Evolutionary conservation across 1,139 yeast genomes (phyloP).

Genomic region (Sugiyamaella castrensis): DNA sequence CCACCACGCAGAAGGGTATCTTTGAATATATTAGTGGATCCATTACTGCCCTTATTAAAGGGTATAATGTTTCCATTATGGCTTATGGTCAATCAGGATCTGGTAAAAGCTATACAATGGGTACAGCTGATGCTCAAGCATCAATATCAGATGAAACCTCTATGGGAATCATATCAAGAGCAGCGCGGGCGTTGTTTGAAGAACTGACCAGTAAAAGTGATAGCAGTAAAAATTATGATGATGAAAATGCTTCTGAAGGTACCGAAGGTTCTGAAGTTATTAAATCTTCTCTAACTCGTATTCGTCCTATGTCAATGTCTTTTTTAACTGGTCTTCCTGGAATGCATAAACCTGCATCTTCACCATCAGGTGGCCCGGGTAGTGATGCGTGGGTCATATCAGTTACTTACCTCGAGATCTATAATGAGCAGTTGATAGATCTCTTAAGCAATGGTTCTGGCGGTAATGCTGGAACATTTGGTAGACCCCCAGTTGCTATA

Average conservation of each 20-base stretch:
- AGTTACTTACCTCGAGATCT: slow-evolving; percentile 51
- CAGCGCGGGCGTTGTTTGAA: slow-evolving; percentile 22
- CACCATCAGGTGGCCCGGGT: neutral
- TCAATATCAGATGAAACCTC: slow-evolving; percentile 9
- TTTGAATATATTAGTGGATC: slow-evolving; percentile 24
- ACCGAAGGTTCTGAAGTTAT: neutral
- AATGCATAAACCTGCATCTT: neutral
- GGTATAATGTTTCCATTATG: slow-evolving; percentile 35
- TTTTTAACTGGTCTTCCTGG: too few species aligned
- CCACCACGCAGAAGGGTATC: slow-evolving; percentile 26
- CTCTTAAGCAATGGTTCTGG: slow-evolving; percentile 35
- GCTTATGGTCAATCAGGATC: slow-evolving; percentile 39
- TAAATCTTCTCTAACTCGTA: neutral
- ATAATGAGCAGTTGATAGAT: slow-evolving; percentile 69
- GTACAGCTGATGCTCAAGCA: slow-evolving; percentile 25
- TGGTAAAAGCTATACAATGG: slow-evolving; percentile 38
- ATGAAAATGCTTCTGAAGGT: neutral
- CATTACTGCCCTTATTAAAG: slow-evolving; percentile 23
- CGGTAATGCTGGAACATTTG: slow-evolving; percentile 7
- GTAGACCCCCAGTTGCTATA: slow-evolving; percentile 19
- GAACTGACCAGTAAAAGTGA: slow-evolving; percentile 7
- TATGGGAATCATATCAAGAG: slow-evolving; percentile 27
- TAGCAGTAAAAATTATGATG: neutral
- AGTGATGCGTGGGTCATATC: slow-evolving; percentile 22
- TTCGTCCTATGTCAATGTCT: neutral